Percentiles rank a stretch among this genome's conserved stretches.
Evolutionary conservation across 441 rosid species (phyloP).

Genomic region (Hura crepitans): DNA sequence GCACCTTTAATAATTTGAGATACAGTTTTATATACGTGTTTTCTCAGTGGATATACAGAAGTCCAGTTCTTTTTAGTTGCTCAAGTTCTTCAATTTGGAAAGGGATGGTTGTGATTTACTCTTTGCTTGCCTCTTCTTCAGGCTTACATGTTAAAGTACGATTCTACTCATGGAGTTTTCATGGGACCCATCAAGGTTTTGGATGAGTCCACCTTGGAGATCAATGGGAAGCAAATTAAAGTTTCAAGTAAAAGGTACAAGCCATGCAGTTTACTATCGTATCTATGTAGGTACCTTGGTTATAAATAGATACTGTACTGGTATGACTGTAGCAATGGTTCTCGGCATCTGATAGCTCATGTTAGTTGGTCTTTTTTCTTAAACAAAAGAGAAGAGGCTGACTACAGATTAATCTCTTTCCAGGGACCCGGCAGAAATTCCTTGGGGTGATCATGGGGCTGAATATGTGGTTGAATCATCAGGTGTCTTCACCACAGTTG

Average conservation of each 20-base stretch:
- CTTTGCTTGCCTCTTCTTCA: conserved; percentile 29
- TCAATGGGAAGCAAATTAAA: conserved; percentile 76
- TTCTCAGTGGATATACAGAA: not conserved
- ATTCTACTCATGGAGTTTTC: conserved; percentile 89
- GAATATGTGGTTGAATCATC: conserved; percentile 94
- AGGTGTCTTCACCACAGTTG: conserved; percentile 80
- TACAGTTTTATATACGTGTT: not conserved
- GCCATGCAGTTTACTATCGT: conserved; percentile 2
- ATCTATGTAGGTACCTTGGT: not conserved
- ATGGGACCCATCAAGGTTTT: conserved; percentile 65
- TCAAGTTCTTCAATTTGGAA: conserved; percentile 12
- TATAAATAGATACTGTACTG: conserved; percentile 1
- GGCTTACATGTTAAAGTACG: conserved; percentile 96
- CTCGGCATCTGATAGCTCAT: not conserved
- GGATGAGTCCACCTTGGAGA: conserved; percentile 80
- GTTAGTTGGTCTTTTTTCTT: not conserved
- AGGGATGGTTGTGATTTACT: conserved; percentile 19
- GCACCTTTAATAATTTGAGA: not conserved
- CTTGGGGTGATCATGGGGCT: conserved; percentile 92
- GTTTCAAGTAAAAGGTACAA: conserved; percentile 67
- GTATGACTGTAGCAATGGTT: conserved; percentile 5
- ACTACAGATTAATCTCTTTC: conserved; percentile 19
- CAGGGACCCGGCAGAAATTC: conserved; percentile 92
- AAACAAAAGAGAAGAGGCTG: not conserved
- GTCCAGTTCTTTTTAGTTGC: not conserved